phyloP scores from a whole-genome alignment of 2,329 filamentous ascomycete genomes.

The Exophiala sideris region DNA sequence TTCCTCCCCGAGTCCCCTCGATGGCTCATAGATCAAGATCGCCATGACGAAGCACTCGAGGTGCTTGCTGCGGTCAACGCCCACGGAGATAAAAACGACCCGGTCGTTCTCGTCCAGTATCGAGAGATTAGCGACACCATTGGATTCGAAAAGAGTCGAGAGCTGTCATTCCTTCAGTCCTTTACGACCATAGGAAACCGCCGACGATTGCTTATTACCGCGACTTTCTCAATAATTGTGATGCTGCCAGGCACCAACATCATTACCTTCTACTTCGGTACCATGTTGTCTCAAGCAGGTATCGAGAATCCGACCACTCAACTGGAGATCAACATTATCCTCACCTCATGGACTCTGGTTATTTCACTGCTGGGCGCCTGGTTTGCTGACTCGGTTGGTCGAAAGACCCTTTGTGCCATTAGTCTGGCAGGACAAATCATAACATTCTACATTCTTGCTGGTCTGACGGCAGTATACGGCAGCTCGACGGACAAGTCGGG shows the following conservation, averaged over 20 bases:
- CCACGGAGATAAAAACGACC: conserved; percentile 42
- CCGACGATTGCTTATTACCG: conserved; percentile 40
- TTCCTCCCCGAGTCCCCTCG: conserved; percentile 60
- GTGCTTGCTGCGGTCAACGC: conserved; percentile 46
- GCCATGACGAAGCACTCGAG: conserved; percentile 41
- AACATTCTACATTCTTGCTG: conserved; percentile 52
- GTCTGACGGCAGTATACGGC: conserved; percentile 45
- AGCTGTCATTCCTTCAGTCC: conserved; percentile 8
- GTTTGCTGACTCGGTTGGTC: conserved; percentile 42
- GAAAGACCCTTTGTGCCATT: conserved; percentile 38
- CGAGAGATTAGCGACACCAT: conserved; percentile 50
- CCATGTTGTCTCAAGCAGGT: conserved; percentile 45
- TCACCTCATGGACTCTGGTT: conserved; percentile 50
- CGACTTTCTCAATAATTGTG: conserved; percentile 36
- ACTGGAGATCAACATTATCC: conserved; percentile 49
- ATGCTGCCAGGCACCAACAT: conserved; percentile 39
- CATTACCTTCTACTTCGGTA: conserved; percentile 43
- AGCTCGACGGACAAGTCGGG: conserved; percentile 37
- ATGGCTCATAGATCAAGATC: conserved; percentile 50
- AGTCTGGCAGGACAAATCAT: conserved; percentile 37
- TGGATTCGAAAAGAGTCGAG: conserved; percentile 43
- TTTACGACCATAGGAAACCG: conserved; percentile 34
- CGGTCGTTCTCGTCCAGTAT: conserved; percentile 39
- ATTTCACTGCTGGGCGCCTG: conserved; percentile 44
- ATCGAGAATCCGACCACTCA: conserved; percentile 44